Conservation (phyloP, 2,329 filamentous ascomycete species). For the Beauveria australis region DNA sequence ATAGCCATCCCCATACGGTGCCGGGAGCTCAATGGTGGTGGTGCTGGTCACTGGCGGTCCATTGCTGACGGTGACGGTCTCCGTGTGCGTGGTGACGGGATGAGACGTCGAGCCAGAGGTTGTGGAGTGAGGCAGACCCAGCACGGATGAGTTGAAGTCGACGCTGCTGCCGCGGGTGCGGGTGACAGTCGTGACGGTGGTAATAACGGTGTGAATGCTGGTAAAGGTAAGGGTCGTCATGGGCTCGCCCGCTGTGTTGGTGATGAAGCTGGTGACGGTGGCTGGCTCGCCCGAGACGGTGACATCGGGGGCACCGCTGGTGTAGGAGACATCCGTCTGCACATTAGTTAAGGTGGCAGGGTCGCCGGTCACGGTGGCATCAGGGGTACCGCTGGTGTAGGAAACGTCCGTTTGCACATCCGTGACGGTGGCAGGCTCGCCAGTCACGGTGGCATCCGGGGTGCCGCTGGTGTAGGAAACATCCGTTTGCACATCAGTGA, state of each 20-base stretch:
- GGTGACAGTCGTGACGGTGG: slow-evolving; percentile 18
- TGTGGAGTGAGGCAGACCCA: slow-evolving; percentile 6
- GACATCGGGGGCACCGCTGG: slow-evolving; percentile 13
- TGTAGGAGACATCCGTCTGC: slow-evolving; percentile 1
- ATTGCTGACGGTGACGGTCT: slow-evolving; percentile 24
- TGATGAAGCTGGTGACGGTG: slow-evolving; percentile 23
- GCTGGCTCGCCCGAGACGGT: slow-evolving; percentile 21
- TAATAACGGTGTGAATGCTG: slow-evolving; percentile 18
- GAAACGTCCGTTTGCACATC: slow-evolving; percentile 18
- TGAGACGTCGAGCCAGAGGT: background rate
- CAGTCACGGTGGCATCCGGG: slow-evolving; percentile 19
- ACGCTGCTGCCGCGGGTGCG: slow-evolving; percentile 12
- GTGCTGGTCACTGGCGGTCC: slow-evolving; percentile 21
- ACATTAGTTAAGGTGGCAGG: background rate
- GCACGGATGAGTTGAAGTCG: slow-evolving; percentile 6
- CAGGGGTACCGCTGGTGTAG: slow-evolving; percentile 22
- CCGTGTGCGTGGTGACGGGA: slow-evolving; percentile 20
- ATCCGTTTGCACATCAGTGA: slow-evolving; percentile 5
- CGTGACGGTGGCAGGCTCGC: slow-evolving; percentile 19
- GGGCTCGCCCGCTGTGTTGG: slow-evolving; percentile 10
- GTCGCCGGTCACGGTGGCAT: slow-evolving; percentile 21
- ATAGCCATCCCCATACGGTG: slow-evolving; percentile 10
- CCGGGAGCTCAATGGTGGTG: slow-evolving; percentile 24
- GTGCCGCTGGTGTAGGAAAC: slow-evolving; percentile 5
- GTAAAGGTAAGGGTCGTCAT: slow-evolving; percentile 21